These are phyloP conservation scores for Suhomyces terraborum DNA, from an alignment of 1,139 yeast species.

Conservation along the genomic window DNA sequence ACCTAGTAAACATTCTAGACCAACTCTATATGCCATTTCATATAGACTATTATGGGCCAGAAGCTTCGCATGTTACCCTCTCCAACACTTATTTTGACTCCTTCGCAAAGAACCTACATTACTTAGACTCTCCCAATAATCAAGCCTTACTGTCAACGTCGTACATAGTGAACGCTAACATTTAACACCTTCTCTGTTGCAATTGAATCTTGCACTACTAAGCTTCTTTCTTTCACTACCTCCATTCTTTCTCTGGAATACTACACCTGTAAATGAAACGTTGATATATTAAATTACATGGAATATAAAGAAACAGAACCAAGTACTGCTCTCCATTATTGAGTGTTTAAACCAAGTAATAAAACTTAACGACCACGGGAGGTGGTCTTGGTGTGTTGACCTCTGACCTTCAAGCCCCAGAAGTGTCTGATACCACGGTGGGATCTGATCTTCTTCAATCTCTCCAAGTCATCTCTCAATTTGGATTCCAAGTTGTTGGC, in stretches of 20 bases:
- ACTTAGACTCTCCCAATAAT: no score
- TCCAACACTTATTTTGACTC: no score
- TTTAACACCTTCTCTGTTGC: no score
- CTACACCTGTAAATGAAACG: conserved; percentile 12
- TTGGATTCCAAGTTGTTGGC: conserved; percentile 99
- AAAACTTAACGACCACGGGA: conserved; percentile 76
- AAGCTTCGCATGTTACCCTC: no score
- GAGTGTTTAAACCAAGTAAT: conserved; percentile 20
- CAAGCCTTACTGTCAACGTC: no score
- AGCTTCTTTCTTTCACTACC: no score
- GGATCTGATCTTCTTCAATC: conserved; percentile 99
- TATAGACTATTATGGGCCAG: no score
- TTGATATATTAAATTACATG: conserved; percentile 16
- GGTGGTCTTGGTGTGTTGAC: conserved; percentile 99
- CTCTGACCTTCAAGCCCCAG: conserved; percentile 98
- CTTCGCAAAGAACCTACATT: no score
- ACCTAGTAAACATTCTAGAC: no score
- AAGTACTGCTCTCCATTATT: conserved; percentile 3
- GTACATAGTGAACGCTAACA: no score
- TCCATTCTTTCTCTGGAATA: not conserved
- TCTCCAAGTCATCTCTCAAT: conserved; percentile 99
- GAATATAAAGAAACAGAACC: conserved; percentile 8
- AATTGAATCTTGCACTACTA: not conserved
- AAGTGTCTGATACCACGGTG: conserved; percentile 99
- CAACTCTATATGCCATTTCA: no score